Percentiles rank a stretch among this genome's conserved stretches.
phyloP scores from a whole-genome alignment of 441 rosid genomes.

The Macaranga tanarius region DNA sequence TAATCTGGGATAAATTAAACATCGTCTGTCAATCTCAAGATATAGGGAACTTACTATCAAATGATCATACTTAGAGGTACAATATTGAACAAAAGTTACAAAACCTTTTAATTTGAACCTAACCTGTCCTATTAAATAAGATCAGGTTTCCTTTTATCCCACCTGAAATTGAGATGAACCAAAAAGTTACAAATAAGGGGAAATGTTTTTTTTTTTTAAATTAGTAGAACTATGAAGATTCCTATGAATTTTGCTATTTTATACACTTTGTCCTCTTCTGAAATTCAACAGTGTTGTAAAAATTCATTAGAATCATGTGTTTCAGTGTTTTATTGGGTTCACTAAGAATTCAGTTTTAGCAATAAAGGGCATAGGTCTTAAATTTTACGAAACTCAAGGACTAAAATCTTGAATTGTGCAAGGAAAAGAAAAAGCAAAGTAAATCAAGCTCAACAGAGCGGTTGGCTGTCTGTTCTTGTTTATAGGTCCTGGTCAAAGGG shows the following conservation, averaged over 20 bases:
- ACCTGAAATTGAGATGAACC: no score
- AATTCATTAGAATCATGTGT: not conserved
- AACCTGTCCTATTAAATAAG: not conserved
- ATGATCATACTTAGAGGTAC: not conserved
- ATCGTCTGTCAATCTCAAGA: not conserved
- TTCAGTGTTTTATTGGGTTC: no score
- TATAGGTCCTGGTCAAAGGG: slow-evolving; percentile 66
- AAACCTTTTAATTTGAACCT: not conserved
- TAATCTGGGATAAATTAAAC: not conserved
- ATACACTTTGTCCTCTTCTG: not conserved
- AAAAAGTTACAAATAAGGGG: not conserved
- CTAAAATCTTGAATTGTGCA: not conserved
- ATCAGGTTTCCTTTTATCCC: not conserved
- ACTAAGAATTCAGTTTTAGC: not conserved
- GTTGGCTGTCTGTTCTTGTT: slow-evolving; percentile 15
- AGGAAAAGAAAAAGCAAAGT: no score
- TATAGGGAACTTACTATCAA: not conserved
- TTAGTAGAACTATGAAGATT: not conserved
- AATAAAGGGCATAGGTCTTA: not conserved
- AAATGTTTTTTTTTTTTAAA: not conserved
- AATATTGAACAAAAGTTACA: not conserved
- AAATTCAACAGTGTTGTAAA: not conserved
- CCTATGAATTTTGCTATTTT: no score
- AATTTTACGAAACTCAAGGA: no score
- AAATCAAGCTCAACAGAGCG: slow-evolving; percentile 19